Evolutionary conservation across 768 basidiomycete genomes (phyloP).

Genomic region (Harrya chromipes): DNA sequence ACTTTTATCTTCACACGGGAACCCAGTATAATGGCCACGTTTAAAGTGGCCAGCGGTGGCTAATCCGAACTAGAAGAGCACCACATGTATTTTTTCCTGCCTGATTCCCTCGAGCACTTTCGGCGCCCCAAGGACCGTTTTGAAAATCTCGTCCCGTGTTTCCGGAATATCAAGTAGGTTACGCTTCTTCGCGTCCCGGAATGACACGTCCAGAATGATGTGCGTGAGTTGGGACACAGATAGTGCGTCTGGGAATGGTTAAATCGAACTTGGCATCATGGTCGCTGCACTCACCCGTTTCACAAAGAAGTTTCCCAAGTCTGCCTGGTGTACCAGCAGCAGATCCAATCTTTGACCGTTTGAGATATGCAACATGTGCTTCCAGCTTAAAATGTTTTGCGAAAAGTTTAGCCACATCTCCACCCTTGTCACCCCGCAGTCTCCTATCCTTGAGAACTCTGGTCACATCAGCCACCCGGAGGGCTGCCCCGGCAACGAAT

Average conservation of each 20-base stretch:
- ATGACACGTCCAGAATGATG: conserved; percentile 76
- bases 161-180: conserved; percentile 80
- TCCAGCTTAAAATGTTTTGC: conserved; percentile 91
- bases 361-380: conserved; percentile 82
- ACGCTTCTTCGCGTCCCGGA: conserved; percentile 73
- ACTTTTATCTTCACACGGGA: conserved; percentile 9
- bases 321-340: conserved; percentile 93
- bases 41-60: not conserved
- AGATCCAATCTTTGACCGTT: conserved; percentile 79
- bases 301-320: conserved; percentile 79
- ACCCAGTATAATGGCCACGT: not conserved
- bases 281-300: conserved; percentile 49
- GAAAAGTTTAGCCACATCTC: conserved; percentile 93
- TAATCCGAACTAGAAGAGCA: conserved; percentile 55
- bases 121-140: conserved; percentile 61
- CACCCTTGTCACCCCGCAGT: conserved; percentile 77
- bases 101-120: conserved; percentile 59
- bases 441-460: conserved; percentile 66
- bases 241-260: conserved; percentile 56
- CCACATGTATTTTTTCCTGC: conserved; percentile 75
- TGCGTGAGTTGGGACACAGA: conserved; percentile 74
- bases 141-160: conserved; percentile 78
- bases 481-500: conserved; percentile 82
- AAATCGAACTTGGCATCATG: not conserved
- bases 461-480: conserved; percentile 88